Conservation (phyloP, 2,329 filamentous ascomycete genomes). For the Botrytis cinerea region DNA sequence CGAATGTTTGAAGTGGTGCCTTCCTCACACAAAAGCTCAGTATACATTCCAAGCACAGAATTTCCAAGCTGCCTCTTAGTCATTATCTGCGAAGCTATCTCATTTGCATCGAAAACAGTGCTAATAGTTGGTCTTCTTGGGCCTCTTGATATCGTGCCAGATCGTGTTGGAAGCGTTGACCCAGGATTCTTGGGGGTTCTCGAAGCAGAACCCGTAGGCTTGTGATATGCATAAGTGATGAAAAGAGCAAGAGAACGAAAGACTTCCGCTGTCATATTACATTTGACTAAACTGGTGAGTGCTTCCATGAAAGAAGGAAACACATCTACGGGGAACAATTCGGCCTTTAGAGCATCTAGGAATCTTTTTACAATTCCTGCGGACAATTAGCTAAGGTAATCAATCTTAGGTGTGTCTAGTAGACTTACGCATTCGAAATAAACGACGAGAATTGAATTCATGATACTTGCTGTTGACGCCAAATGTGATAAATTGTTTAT, state of each 20-base stretch:
- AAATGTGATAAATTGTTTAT: conserved; percentile 87
- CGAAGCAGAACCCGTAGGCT: conserved; percentile 50
- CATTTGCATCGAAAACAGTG: conserved; percentile 37
- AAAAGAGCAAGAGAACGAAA: conserved; percentile 87
- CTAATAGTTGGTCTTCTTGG: conserved; percentile 39
- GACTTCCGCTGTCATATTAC: conserved; percentile 79
- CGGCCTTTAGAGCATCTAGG: conserved; percentile 85
- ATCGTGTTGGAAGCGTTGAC: conserved; percentile 46
- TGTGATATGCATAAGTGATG: conserved; percentile 87
- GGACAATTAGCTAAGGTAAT: conserved; percentile 27
- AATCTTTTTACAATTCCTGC: conserved; percentile 85
- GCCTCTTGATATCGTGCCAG: conserved; percentile 39
- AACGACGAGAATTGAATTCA: conserved; percentile 84
- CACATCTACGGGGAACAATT: conserved; percentile 70
- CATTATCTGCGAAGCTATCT: conserved; percentile 46
- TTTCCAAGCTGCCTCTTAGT: conserved; percentile 72
- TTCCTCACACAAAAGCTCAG: conserved; percentile 74
- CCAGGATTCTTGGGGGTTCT: conserved; percentile 54
- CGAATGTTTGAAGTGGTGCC: conserved; percentile 68
- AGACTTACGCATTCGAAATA: conserved; percentile 83
- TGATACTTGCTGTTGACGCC: conserved; percentile 88
- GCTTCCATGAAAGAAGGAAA: conserved; percentile 76
- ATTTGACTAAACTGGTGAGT: conserved; percentile 76
- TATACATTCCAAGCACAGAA: conserved; percentile 75
- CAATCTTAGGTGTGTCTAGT: neutral